Base-by-base conservation (phyloP, 1,284 basidiomycete genomes). In the Ceratobasidium sp. region DNA sequence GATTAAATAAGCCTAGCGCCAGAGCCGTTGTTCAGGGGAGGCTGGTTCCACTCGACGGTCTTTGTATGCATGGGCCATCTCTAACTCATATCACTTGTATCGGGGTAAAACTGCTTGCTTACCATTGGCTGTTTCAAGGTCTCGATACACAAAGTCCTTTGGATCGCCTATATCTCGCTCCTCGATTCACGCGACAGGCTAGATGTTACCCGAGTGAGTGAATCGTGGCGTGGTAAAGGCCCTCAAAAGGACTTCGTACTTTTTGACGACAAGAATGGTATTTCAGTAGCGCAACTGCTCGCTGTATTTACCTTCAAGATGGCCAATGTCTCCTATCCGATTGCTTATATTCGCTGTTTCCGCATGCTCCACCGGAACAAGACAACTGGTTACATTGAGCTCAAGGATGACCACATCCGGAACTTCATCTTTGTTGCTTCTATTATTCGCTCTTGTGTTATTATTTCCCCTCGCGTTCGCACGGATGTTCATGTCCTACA, bases 391-490 rank as follows among this genome's bases (percentile, higher is more conserved):
- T 64, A 34, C 34, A 64, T 64, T 4, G 17, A 64, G 29, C 40
- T 64, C 9, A 40, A 19, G 29, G 34, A 64, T 15, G 32, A n/a
- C 6, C n/a, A 32, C 11, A 29, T 29, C 11, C 34, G 32, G 11
- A 64, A 40, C 40, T 64, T 64, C 17, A 64, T 64, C 4, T 64
- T 64, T 40, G 19, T 40, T 15, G 13, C 22, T 40, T 64, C 61
- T 3, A 64, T 64, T 64, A 17, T 64, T 64, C 29, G 34, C 15
- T 64, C 61, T 22, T 64, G 37, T 22, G 61, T 64, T 40, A 32
- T 64, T 37, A 34, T 64, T 32, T 64, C 61, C 17, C 25, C 25
- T 64, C 11, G 32, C n/a, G 32, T 40, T 17, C n/a, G 29, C 8
- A n/a, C 29, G 2, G 29, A 29, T 13, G n/a, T 32, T 15, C 15